Evolutionary conservation across 1,284 basidiomycete species (phyloP).

Genomic region (Ustilago bromivora): DNA sequence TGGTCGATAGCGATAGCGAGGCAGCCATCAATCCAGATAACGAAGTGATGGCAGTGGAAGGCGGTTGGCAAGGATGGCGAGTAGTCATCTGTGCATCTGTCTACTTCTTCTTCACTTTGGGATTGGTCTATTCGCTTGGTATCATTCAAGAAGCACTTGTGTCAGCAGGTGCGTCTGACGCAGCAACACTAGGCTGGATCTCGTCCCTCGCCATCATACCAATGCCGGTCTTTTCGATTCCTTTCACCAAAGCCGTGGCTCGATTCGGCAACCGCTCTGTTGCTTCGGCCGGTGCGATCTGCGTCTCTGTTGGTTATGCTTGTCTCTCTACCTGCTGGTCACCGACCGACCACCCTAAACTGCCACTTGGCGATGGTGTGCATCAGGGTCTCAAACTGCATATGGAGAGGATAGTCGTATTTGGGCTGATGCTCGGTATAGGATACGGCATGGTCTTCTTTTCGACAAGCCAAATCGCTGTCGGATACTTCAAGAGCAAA

Average conservation of each 20-base stretch:
- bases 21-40: neutral
- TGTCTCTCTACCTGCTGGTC: conserved; percentile 59
- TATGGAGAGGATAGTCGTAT: conserved; percentile 29
- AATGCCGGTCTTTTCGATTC: conserved; percentile 63
- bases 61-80: conserved; percentile 31
- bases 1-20: conserved; percentile 71
- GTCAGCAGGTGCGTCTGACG: conserved; percentile 57
- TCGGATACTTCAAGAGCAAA: conserved; percentile 65
- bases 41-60: conserved; percentile 25
- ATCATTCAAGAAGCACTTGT: conserved; percentile 66
- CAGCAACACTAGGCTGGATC: conserved; percentile 68
- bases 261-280: conserved; percentile 57
- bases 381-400: conserved; percentile 18
- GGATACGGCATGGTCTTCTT: conserved; percentile 53
- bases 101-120: conserved; percentile 60
- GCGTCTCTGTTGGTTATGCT: conserved; percentile 58
- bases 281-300: conserved; percentile 51
- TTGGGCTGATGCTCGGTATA: conserved; percentile 34
- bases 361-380: conserved; percentile 15
- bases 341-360: conserved; percentile 19
- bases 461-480: conserved; percentile 48
- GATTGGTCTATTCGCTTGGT: conserved; percentile 68
- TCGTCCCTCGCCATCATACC: conserved; percentile 61
- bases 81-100: conserved; percentile 36
- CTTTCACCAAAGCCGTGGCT: conserved; percentile 63